Evolutionary conservation across 2,329 filamentous ascomycete species (phyloP), one percentile per base, ranked within the genome.

Genomic region (Daldinia sp.): DNA sequence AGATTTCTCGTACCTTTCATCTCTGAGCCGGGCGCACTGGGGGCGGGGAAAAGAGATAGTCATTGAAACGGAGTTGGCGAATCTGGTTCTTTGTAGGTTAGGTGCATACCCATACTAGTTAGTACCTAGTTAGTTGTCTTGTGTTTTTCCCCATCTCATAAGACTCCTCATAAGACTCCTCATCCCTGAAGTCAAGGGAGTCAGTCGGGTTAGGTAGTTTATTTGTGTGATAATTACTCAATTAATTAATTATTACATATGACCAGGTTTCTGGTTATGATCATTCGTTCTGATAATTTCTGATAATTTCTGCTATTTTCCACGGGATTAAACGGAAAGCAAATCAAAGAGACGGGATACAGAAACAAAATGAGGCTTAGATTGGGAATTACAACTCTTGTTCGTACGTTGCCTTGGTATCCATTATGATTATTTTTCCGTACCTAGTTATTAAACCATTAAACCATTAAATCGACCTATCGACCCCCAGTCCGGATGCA

Each of bases 61-160:
- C 21, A 27, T n/a, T 27, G 32, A 52, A n/a, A 15, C 23, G 61
- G 61, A 51, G 52, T 58, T 61, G 53, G 49, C 61, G 41, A 50
- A 45, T 37, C 25, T 61, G 57, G 48, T 57, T 41, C n/a, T 61
- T 51, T 15, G 30, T 35, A 23, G 27, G 29, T 39, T 48, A 56
- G 51, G 45, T 55, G 50, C 56, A 59, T 63, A 63, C 51, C 61
- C 50, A 37, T 4, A 58, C 34, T 32, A 27, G n/a, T n/a, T n/a
- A n/a, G n/a, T n/a, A n/a, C n/a, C n/a, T n/a, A n/a, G n/a, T n/a
- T n/a, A n/a, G 21, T 39, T 49, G 59, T 61, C 45, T 39, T 58
- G 53, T 43, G 29, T 23, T 52, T 41, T 27, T 54, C 23, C 19
- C 15, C 34, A 41, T 32, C 6, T 32, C 11, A 11, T 11, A 50